Evolutionary conservation across 768 basidiomycete species (phyloP), one percentile per base, ranked within the genome.

Genomic region (Naganishia kalamii): DNA sequence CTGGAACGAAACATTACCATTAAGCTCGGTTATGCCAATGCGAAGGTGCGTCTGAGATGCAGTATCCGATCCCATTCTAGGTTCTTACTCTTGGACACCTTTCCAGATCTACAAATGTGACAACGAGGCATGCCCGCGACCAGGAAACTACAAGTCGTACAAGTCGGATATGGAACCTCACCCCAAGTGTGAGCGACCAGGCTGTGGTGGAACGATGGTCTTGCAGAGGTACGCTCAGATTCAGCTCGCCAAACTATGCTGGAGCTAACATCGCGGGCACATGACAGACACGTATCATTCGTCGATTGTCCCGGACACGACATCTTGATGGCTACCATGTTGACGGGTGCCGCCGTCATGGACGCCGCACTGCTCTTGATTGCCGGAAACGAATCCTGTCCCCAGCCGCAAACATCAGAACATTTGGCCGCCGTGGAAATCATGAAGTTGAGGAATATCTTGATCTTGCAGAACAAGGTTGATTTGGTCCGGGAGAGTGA

Each of bases 291-390:
- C 74, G 93, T 98, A 74, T 98, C 94, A 3, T 99, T 99, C 79
- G 96, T 99, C 75, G 96, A 99, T 79, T 81, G 81, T 73, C 91
- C 90, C 1, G 90, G 93, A 68, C 93, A 94, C 85, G 92, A 97
- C 79, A 98, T 99, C 86, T 87, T 99, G 79, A 99, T 99, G 96
- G 96, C 96, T 57, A 99, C 94, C 69, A 99, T 99, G 96, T 83
- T 99, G 71, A 98, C 98, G 84, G 96, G 94, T 79, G 96, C 96
- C 44, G 96, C 96, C 11, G 94, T 98, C 82, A 99, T 98, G 96
- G 93, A 98, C 80, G 96, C 93, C 61, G 96, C 96, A 4, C 82
- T 98, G 0, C 84, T 99, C 0, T 87, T 99, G 61, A 86, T 99
- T 65, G 96, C 96, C 23, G 96, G 90, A 30, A 99, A 99, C 80